Conservation (phyloP, 2,329 filamentous ascomycete genomes). For the Fusarium ramigenum region DNA sequence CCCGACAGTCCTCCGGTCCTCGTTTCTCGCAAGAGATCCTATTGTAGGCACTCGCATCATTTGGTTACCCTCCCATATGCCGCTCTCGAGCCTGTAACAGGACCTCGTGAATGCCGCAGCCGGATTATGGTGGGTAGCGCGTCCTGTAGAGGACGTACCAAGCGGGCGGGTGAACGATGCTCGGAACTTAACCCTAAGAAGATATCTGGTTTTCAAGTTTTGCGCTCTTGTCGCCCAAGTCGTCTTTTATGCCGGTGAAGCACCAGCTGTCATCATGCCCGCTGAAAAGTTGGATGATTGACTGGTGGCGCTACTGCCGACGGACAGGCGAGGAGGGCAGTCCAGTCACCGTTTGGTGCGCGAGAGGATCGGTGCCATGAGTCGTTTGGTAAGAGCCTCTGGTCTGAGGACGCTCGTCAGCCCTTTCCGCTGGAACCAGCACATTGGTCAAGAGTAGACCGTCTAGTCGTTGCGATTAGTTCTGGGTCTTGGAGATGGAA, state of each 20-base stretch:
- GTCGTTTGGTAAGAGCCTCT: constrained; percentile 79
- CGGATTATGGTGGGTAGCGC: constrained; percentile 51
- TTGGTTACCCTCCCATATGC: constrained; percentile 58
- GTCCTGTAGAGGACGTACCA: constrained; percentile 49
- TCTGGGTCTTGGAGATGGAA: constrained; percentile 34
- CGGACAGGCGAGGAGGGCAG: constrained; percentile 60
- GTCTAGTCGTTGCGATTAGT: constrained; percentile 48
- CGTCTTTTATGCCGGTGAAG: constrained; percentile 68
- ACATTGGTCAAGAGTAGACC: constrained; percentile 60
- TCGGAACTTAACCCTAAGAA: constrained; percentile 99
- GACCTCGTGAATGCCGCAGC: constrained; percentile 60
- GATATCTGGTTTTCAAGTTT: constrained; percentile 74
- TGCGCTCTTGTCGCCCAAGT: constrained; percentile 76
- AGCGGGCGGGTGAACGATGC: constrained; percentile 66
- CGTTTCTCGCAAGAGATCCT: constrained; percentile 76
- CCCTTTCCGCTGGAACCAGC: constrained; percentile 69
- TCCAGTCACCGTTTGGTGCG: constrained; percentile 67
- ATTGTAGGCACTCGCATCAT: constrained; percentile 52
- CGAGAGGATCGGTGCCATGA: constrained; percentile 75
- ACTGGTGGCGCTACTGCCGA: constrained; percentile 47
- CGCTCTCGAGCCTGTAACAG: constrained; percentile 70
- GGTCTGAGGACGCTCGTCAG: constrained; percentile 79
- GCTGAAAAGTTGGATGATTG: constrained; percentile 61
- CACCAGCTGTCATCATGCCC: constrained; percentile 47
- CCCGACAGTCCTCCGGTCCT: constrained; percentile 81